Evolutionary conservation across 805 yeast species (phyloP).

Genomic region (Saccharomycopsis synnaedendra): DNA sequence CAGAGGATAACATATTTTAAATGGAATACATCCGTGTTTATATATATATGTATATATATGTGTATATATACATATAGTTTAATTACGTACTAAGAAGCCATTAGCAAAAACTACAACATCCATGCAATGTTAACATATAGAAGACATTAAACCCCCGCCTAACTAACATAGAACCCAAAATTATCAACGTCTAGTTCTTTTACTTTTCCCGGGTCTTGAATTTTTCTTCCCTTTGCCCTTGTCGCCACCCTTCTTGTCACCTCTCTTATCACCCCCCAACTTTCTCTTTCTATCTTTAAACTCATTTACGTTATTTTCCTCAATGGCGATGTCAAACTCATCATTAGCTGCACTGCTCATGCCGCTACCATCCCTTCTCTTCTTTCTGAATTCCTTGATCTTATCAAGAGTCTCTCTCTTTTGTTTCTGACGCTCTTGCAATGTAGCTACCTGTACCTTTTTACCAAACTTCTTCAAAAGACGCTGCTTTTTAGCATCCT

Average conservation of each 20-base stretch:
- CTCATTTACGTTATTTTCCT: constrained; percentile 59
- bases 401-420: constrained; percentile 84
- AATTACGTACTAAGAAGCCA: too few species aligned
- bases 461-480: constrained; percentile 94
- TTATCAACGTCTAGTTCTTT: constrained; percentile 4
- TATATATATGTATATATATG: too few species aligned
- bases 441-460: constrained; percentile 88
- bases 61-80: too few species aligned
- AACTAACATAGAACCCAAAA: background rate
- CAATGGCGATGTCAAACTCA: constrained; percentile 84
- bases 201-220: constrained; percentile 16
- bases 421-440: constrained; percentile 88
- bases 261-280: background rate
- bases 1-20: too few species aligned
- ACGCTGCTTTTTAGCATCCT: constrained; percentile 90
- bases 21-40: too few species aligned
- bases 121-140: background rate
- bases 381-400: constrained; percentile 85
- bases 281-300: constrained; percentile 27
- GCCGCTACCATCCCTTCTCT: constrained; percentile 34
- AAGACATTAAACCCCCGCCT: background rate
- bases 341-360: constrained; percentile 33
- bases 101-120: too few species aligned
- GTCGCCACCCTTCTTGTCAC: background rate
- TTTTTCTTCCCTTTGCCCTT: background rate